Evolutionary conservation across 2,329 filamentous ascomycete species (phyloP).

Genomic region (Fusarium devonianum): DNA sequence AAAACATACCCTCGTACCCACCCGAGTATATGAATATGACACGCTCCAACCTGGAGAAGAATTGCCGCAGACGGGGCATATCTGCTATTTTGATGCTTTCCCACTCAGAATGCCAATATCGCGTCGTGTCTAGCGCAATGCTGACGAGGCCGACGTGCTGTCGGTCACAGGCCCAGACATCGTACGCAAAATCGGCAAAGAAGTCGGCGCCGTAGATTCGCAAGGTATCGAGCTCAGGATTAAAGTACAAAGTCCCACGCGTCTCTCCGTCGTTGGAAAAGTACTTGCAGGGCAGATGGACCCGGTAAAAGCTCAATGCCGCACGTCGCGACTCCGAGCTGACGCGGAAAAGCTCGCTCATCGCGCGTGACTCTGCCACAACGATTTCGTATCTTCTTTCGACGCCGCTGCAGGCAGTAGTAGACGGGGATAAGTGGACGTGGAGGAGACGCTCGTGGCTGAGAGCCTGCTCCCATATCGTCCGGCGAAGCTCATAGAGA

Average conservation of each 20-base stretch:
- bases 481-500: not conserved
- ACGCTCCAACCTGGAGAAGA: not conserved
- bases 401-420: not conserved
- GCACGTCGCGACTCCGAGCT: not conserved
- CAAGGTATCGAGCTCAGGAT: conserved; percentile 1
- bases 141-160: not conserved
- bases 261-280: too few relatives aligned
- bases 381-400: not conserved
- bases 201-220: not conserved
- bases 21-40: not conserved
- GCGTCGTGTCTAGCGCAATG: not conserved
- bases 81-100: not conserved
- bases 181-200: not conserved
- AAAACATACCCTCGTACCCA: not conserved
- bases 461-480: not conserved
- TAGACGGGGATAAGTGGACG: not conserved
- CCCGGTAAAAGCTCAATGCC: not conserved
- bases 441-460: not conserved
- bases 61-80: not conserved
- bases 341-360: conserved; percentile 2
- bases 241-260: not conserved
- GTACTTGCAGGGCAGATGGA: not conserved
- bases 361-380: not conserved
- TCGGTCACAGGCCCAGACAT: not conserved
- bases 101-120: not conserved